Base-by-base conservation (phyloP, 257 asterid genomes). In the Primulina huaijiensis region DNA sequence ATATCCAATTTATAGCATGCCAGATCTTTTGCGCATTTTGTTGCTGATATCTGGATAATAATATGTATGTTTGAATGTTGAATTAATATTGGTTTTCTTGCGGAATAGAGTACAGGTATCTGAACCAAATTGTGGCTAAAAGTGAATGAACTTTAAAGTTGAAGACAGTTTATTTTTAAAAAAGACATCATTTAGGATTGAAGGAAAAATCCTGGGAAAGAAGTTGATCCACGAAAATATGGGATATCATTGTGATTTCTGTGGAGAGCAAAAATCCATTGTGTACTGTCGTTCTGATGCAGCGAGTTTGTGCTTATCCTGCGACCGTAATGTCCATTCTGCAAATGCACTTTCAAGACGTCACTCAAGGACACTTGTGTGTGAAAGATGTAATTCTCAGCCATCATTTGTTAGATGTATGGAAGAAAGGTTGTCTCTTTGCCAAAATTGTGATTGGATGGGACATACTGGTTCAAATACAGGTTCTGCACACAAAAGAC, bases 231-330 rank as follows among this genome's bases (percentile, higher is more conserved):
- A 34, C 60, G 16, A 46, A 55, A 72, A 19, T 40, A 82, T 85
- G 90, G 87, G 85, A 14, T 82, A 78, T 69, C 80, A 74, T 53
- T 85, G 90, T 72, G 87, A 85, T 77, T 85, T 76, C 77, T 85
- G 90, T 64, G 81, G 84, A 67, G 85, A 85, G 64, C 84, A 82
- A 76, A 80, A 77, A 64, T 74, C 90, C 29, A 61, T 77, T 60
- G 81, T 85, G 10, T 76, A 78, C 37, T 85, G 90, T 73, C 85
- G 82, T 33, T 85, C 90, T 7, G 90, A 85, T 79, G 79, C 87
- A 25, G 90, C 90, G 27, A 74, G 81, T 69, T 74, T 85, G 67
- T 85, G 90, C 71, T 76, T 85, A 63, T 80, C 87, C 20, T 85
- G 90, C 65, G 90, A 85, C 60, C 76, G 80, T n/a, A 78, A 75